These are phyloP conservation scores for Yarrowia osloensis DNA, from an alignment of 805 yeast species.

Conservation along the genomic window DNA sequence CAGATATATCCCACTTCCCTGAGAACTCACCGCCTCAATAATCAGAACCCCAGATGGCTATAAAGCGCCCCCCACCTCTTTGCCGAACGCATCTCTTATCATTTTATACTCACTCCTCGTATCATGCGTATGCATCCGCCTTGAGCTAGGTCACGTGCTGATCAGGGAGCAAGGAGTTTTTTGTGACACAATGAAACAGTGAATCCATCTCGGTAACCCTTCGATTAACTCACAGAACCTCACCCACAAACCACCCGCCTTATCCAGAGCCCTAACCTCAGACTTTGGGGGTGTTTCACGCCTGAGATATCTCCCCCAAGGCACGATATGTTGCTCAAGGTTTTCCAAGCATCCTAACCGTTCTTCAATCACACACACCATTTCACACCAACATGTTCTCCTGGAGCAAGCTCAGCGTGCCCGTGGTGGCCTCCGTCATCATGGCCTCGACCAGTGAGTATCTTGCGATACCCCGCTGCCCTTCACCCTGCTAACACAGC, in stretches of 20 bases:
- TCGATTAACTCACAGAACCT: too few relatives aligned
- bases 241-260: too few relatives aligned
- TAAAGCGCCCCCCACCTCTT: too few relatives aligned
- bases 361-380: neutral
- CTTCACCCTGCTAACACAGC: conserved; percentile 10
- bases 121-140: neutral
- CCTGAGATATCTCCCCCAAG: neutral
- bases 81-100: too few relatives aligned
- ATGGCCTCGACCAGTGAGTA: conserved; percentile 29
- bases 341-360: neutral
- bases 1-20: too few relatives aligned
- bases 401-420: conserved; percentile 24
- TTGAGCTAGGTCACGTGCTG: neutral
- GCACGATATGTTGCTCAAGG: conserved; percentile 9
- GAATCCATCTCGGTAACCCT: too few relatives aligned
- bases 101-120: too few relatives aligned
- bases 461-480: neutral
- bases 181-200: too few relatives aligned
- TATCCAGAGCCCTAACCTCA: neutral
- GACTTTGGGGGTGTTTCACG: neutral
- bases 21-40: too few relatives aligned
- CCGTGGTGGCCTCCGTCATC: conserved; percentile 11
- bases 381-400: neutral
- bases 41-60: too few relatives aligned
- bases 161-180: too few relatives aligned